Conservation (phyloP, 192 early-diverging fungal genomes). For the Lobosporangium transversale region DNA sequence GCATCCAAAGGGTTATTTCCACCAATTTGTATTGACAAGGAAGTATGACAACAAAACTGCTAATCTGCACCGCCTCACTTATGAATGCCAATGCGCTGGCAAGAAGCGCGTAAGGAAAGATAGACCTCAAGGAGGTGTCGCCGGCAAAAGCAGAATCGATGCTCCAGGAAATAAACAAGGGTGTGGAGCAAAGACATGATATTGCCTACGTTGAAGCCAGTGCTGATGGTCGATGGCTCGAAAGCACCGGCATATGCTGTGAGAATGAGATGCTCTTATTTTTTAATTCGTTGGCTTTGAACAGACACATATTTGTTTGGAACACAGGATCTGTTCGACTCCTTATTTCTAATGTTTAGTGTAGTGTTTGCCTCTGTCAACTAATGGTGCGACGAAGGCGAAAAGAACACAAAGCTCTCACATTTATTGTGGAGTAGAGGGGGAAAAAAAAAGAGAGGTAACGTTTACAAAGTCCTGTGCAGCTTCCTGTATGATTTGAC, state of each 20-base stretch:
- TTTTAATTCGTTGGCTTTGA: neutral
- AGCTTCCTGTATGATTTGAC: too few relatives aligned
- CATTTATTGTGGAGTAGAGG: neutral
- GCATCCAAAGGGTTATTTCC: too few relatives aligned
- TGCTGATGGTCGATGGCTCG: too few relatives aligned
- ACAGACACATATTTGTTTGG: neutral
- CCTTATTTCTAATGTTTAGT: neutral
- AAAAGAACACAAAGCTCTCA: neutral
- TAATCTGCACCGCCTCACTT: neutral
- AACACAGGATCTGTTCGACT: slow-evolving; percentile 7
- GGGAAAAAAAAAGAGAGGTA: neutral
- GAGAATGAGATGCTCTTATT: neutral
- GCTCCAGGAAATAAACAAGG: neutral
- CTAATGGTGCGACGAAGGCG: neutral
- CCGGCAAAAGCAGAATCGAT: neutral
- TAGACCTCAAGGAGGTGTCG: neutral
- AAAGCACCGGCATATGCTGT: too few relatives aligned
- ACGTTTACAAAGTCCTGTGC: neutral
- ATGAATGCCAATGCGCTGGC: neutral
- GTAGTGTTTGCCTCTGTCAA: neutral
- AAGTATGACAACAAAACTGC: too few relatives aligned
- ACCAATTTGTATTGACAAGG: too few relatives aligned
- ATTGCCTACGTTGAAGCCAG: too few relatives aligned
- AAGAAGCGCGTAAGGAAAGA: neutral
- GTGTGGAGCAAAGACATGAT: too few relatives aligned